Conservation (phyloP, 768 basidiomycete species). For the Scleroderma bovista region DNA sequence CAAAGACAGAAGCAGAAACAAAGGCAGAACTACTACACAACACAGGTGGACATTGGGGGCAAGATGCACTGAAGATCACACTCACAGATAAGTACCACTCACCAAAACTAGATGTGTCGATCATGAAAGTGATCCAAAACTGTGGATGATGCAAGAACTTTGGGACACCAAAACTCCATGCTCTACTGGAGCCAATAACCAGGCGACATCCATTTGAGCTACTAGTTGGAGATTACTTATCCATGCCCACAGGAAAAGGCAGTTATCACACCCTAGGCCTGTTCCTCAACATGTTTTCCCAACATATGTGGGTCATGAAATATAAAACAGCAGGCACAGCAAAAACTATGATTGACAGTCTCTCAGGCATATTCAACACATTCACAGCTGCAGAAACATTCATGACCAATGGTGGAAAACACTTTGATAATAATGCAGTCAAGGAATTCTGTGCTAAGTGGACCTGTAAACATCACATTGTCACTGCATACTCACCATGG, state of each 20-base stretch:
- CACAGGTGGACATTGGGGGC: constrained; percentile 7
- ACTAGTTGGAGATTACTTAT: constrained; percentile 28
- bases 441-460: background rate
- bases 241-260: constrained; percentile 29
- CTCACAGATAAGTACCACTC: constrained; percentile 20
- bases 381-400: constrained; percentile 26
- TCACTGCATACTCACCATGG: constrained; percentile 24
- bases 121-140: no score
- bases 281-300: constrained; percentile 22
- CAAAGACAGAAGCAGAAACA: no score
- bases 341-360: constrained; percentile 17
- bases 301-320: constrained; percentile 27
- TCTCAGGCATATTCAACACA: constrained; percentile 17
- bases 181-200: no score
- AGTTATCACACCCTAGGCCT: constrained; percentile 25
- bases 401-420: constrained; percentile 32
- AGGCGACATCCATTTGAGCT: constrained; percentile 8
- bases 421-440: constrained; percentile 18
- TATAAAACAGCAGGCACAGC: constrained; percentile 22
- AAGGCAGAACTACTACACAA: background rate
- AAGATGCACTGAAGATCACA: background rate
- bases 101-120: constrained; percentile 7
- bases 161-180: no score
- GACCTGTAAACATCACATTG: constrained; percentile 5
- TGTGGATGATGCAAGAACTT: no score